Conservation (phyloP, 352 stramenopile species). For the Thraustotheca clavata region DNA sequence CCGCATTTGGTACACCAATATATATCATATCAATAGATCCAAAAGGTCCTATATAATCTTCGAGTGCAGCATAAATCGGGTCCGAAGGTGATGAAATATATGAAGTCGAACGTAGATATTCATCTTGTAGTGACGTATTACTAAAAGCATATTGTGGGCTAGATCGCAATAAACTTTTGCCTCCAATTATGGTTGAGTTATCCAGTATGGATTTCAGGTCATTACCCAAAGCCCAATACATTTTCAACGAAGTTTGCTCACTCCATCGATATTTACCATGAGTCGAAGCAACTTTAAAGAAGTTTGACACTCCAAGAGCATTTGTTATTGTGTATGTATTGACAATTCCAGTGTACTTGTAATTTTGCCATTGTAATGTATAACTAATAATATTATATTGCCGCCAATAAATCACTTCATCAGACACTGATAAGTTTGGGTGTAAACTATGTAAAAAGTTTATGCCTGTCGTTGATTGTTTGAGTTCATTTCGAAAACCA, state of each 20-base stretch:
- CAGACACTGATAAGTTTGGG: too few species aligned
- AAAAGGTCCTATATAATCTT: background rate
- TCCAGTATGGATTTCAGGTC: background rate
- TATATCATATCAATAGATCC: conserved; percentile 5
- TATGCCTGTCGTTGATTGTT: too few species aligned
- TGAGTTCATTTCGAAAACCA: background rate
- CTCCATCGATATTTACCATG: background rate
- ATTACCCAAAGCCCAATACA: background rate
- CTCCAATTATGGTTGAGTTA: background rate
- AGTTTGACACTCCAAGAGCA: background rate
- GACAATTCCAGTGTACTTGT: background rate
- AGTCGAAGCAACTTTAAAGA: background rate
- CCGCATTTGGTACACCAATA: background rate
- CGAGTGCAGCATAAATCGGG: background rate
- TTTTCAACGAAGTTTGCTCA: background rate
- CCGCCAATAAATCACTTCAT: background rate
- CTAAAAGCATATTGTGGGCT: background rate
- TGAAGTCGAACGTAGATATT: background rate
- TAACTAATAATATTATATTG: background rate
- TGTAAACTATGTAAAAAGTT: too few species aligned
- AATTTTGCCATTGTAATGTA: conserved; percentile 14
- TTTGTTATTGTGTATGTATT: background rate
- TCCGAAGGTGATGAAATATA: background rate
- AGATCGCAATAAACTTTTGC: background rate
- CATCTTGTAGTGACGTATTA: background rate